phyloP scores from a whole-genome alignment of 2,329 filamentous ascomycete species.

The Ophiostoma australiae region DNA sequence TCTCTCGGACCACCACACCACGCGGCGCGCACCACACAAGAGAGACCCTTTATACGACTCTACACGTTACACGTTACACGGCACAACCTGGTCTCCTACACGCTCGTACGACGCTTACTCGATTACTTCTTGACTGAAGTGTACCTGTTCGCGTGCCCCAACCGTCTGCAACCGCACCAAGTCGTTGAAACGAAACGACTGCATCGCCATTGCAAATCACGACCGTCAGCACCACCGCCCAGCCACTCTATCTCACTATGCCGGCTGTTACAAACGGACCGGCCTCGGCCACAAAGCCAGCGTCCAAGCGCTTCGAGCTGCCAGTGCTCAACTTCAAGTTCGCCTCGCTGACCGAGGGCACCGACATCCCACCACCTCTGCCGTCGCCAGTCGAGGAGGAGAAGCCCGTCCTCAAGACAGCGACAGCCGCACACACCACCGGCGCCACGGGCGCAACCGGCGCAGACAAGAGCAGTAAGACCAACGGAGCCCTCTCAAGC shows the following conservation, averaged over 20 bases:
- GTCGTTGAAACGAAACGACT: not conserved
- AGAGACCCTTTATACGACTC: not conserved
- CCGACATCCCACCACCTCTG: conserved; percentile 54
- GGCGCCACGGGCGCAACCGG: conserved; percentile 21
- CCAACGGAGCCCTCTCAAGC: conserved; percentile 38
- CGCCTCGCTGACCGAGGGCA: conserved; percentile 55
- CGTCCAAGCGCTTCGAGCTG: conserved; percentile 47
- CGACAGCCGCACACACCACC: not conserved
- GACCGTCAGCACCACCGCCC: too few relatives aligned
- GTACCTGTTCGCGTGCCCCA: not conserved
- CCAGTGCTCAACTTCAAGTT: conserved; percentile 56
- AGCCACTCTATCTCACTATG: conserved; percentile 20
- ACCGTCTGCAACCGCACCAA: not conserved
- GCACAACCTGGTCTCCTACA: not conserved
- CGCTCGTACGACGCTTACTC: not conserved
- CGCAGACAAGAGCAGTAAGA: conserved; percentile 28
- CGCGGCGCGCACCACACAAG: not conserved
- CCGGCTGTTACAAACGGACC: conserved; percentile 30
- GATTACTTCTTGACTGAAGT: not conserved
- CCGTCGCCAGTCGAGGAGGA: conserved; percentile 51
- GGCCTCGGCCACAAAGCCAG: conserved; percentile 24
- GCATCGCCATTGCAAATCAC: not conserved
- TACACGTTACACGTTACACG: conserved; percentile 8
- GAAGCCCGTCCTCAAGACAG: conserved; percentile 33
- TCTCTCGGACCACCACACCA: not conserved